A percentile compares a stretch with the other conserved stretches of the same genome.
Evolutionary conservation across 495 filamentous ascomycete species (phyloP).

Genomic region (Parmelia sp.): DNA sequence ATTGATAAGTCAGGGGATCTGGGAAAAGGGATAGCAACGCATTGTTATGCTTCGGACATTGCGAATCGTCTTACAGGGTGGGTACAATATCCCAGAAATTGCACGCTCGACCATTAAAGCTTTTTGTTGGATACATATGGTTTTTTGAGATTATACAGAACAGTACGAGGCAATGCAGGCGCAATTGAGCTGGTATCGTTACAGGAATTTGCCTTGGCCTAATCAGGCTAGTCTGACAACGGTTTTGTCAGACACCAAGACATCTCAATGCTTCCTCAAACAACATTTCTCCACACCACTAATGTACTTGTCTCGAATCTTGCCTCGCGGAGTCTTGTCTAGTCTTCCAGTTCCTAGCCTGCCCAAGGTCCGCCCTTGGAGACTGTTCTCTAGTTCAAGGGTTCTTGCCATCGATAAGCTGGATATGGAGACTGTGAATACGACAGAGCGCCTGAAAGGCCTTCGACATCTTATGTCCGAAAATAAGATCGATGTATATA

Average conservation of each 20-base stretch:
- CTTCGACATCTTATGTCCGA: conserved; percentile 85
- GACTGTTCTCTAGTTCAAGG: not conserved
- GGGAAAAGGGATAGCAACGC: conserved; percentile 45
- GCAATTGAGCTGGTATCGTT: not conserved
- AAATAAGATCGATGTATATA: conserved; percentile 84
- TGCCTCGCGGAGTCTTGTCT: not conserved
- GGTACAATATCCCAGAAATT: conserved; percentile 25
- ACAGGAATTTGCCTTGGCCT: not conserved
- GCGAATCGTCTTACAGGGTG: conserved; percentile 52
- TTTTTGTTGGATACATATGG: too few relatives aligned
- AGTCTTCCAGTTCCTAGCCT: not conserved
- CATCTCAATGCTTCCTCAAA: not conserved
- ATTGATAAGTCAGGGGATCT: conserved; percentile 42
- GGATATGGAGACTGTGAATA: conserved; percentile 76
- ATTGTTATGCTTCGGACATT: conserved; percentile 52
- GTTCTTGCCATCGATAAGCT: not conserved
- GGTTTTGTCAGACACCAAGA: not conserved
- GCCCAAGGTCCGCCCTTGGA: not conserved
- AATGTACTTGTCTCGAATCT: not conserved
- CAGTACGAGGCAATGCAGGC: not conserved
- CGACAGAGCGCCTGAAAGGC: conserved; percentile 64
- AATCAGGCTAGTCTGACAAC: not conserved
- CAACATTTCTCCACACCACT: not conserved
- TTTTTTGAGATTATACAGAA: too few relatives aligned
- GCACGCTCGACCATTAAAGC: conserved; percentile 19